Evolutionary conservation across 257 asterid genomes (phyloP).

Genomic region (Voacanga thouarsii): DNA sequence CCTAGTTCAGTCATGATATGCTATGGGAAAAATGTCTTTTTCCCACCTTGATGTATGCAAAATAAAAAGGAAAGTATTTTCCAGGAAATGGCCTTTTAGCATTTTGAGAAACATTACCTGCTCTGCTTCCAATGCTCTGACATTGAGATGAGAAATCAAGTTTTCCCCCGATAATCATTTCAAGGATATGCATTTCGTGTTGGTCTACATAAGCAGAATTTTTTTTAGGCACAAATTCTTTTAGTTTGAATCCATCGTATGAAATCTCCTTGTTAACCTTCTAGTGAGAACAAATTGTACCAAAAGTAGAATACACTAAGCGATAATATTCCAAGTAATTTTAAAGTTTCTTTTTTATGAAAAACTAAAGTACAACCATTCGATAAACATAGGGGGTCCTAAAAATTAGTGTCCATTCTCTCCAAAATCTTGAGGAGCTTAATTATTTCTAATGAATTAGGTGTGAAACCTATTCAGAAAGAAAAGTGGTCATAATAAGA

Average conservation of each 20-base stretch:
- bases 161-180: slow-evolving; percentile 68
- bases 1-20: too few species aligned
- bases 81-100: background rate
- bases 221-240: slow-evolving; percentile 67
- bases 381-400: background rate
- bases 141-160: slow-evolving; percentile 60
- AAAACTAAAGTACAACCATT: background rate
- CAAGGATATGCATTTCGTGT: slow-evolving; percentile 62
- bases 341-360: background rate
- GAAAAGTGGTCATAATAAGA: background rate
- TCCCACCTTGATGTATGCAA: too few species aligned
- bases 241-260: slow-evolving; percentile 55
- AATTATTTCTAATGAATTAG: background rate
- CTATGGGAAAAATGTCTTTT: too few species aligned
- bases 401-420: background rate
- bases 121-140: slow-evolving; percentile 61
- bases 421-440: too few species aligned
- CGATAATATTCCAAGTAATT: background rate
- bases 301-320: background rate
- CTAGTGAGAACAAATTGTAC: slow-evolving; percentile 1
- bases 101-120: slow-evolving; percentile 37
- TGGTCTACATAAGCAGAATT: slow-evolving; percentile 72
- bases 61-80: background rate
- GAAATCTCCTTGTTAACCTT: slow-evolving; percentile 61
- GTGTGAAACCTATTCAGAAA: background rate